Evolutionary conservation across 805 yeast species (phyloP), one percentile per base, ranked within the genome.

Genomic region (Torulaspora microellipsoides): DNA sequence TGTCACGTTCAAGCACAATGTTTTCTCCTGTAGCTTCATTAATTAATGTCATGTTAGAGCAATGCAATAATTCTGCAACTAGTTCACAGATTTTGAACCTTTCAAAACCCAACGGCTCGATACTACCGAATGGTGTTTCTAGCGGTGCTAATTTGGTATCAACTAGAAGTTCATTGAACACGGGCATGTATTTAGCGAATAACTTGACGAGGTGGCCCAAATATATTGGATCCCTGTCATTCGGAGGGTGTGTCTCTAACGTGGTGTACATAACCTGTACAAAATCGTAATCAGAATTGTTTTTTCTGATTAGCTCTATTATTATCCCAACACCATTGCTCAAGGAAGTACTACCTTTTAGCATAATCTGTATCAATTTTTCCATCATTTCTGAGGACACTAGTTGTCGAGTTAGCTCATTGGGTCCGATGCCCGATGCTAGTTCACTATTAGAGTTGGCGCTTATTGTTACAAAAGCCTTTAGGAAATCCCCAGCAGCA

Each of bases 271-370:
- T 69, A 15, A 95, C 95, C 46, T 95, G 95, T 37, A 86, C 84
- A 37, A 80, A 74, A 66, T 93, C 99, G 65, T 93, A 93, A 63
- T 93, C 99, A 0, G 96, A 87, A 60, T 93, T 93, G 62, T 93
- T 93, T 62, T 93, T 93, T 58, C 99, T 77, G 45, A 93, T 93
- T 33, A 93, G 77, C 66, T 93, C 99, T 54, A 93, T 91, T 28
- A 93, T 80, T 20, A 93, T 88, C 5, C 97, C 95, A 27, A 93
- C 99, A 57, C 96, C 95, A 55, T 90, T 91, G 30, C 93, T 84
- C 51, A 93, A 73, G 1, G 96, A 95, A 28, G 90, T 82, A 36
- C 95, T 95, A 43, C 88, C 87, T 46, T 70, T 57, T 43, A 91
- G 75, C 85, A 93, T 93, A 50, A 85, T 79, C 14, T 78, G 66